Base-by-base conservation (phyloP, 345 rosid species). In the Cardamine resedifolia region DNA sequence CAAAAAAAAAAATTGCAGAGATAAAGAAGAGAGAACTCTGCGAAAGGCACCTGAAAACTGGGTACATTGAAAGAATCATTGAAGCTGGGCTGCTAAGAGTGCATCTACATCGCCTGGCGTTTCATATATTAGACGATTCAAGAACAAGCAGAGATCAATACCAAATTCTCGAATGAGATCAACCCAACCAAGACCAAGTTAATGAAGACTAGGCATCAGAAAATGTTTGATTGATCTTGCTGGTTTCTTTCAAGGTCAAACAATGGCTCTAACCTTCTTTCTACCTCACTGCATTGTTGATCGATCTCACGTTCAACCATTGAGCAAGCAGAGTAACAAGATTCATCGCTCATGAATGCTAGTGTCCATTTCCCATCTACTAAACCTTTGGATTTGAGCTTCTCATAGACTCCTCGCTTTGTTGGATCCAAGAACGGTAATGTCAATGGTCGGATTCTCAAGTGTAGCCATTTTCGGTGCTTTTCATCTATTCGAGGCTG, bases 281-380 rank as follows among this genome's bases (percentile, higher is more conserved):
- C 88, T 14, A 88, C 94, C 78, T 90, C 97, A 0, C 64, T 77
- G 81, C 84, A 81, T 79, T 85, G 99, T 57, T 75, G 76, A 77
- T 81, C 81, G 3, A 79, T 77, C 88, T 92, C 98, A 41, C 79
- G 80, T 5, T 66, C 59, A 73, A 85, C 82, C 97, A 96, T 92
- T 28, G 87, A 81, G 48, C 76, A 74, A 55, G 96, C 98, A 44
- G 79, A 67, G 76, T 83, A 77, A 87, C 99, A 92, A 19, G 91
- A 84, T 56, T 83, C 88, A 16, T 92, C 92, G 48, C 85, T 88
- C 72, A 85, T 80, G 82, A 96, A 96, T 64, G 99, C 96, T 59
- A 96, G 73, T 57, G 91, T 89, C 99, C 97, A 96, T 87, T 92
- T 87, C 50, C 99, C 99, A 53, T 96, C 98, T 16, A 91, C 94